Conservation (phyloP, 1,139 yeast genomes). For the Petasospora fabianii region DNA sequence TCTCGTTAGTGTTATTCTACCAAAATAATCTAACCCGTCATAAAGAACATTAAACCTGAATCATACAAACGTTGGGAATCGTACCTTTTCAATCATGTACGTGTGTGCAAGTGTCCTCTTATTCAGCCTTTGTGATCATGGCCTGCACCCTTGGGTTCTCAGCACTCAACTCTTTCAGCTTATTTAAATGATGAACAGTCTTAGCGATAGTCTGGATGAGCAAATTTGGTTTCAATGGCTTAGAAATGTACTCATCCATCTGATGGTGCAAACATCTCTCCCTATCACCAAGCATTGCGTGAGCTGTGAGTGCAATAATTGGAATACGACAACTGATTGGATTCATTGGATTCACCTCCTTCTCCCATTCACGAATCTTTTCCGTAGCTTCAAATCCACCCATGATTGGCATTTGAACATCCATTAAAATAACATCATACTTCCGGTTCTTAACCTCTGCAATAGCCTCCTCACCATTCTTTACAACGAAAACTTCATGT, state of each 20-base stretch:
- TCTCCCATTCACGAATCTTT: constrained; percentile 83
- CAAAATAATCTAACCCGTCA: no score
- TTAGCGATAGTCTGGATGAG: constrained; percentile 82
- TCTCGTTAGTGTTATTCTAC: no score
- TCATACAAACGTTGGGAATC: no score
- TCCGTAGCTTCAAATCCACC: constrained; percentile 93
- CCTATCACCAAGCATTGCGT: constrained; percentile 85
- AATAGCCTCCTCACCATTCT: constrained; percentile 78
- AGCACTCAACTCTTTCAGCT: constrained; percentile 24
- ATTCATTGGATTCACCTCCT: constrained; percentile 56
- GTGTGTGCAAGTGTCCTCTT: no score
- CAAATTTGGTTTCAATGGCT: constrained; percentile 80
- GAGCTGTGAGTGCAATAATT: constrained; percentile 86
- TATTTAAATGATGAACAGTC: constrained; percentile 65
- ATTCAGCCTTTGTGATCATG: no score
- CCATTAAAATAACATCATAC: constrained; percentile 88
- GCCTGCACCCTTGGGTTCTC: constrained; percentile 21
- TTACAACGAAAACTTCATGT: constrained; percentile 77
- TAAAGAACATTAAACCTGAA: no score
- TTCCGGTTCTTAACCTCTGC: constrained; percentile 58
- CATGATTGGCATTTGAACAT: constrained; percentile 94
- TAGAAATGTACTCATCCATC: constrained; percentile 87
- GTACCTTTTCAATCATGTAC: no score
- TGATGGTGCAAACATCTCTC: constrained; percentile 83
- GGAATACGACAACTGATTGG: constrained; percentile 70